phyloP scores from a whole-genome alignment of 1,284 basidiomycete genomes.

The Ganoderma multipileum region DNA sequence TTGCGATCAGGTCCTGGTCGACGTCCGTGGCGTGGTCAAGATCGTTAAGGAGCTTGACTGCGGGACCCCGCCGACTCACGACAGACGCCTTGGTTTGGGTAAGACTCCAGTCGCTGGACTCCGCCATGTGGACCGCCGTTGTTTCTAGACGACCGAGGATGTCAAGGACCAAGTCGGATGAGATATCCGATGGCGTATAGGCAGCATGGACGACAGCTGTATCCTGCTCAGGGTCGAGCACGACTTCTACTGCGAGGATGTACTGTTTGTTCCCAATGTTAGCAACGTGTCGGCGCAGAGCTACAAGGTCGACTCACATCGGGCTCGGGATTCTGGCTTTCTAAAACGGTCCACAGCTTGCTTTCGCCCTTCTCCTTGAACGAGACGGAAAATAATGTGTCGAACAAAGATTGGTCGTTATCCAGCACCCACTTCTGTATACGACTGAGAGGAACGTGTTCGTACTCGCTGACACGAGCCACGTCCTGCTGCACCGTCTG shows the following conservation, averaged over 20 bases:
- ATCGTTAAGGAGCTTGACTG: conserved; percentile 1
- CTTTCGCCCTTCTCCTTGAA: conserved; percentile 39
- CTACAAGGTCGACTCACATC: conserved; percentile 45
- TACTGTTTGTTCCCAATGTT: conserved; percentile 44
- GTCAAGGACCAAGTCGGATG: conserved; percentile 28
- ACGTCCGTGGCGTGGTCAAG: conserved; percentile 1
- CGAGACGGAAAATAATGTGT: conserved; percentile 53
- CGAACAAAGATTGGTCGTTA: conserved; percentile 44
- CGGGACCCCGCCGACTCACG: neutral
- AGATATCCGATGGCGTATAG: conserved; percentile 40
- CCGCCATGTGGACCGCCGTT: conserved; percentile 19
- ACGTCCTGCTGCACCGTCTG: conserved; percentile 47
- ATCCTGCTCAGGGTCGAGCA: conserved; percentile 44
- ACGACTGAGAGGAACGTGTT: conserved; percentile 51
- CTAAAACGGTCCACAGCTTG: conserved; percentile 38
- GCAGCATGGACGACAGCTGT: conserved; percentile 41
- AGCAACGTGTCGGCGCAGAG: conserved; percentile 4
- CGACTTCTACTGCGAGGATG: conserved; percentile 51
- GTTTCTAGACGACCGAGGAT: conserved; percentile 34
- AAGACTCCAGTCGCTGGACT: conserved; percentile 16
- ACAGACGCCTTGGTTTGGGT: neutral
- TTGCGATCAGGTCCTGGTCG: conserved; percentile 26
- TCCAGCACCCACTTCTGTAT: conserved; percentile 55
- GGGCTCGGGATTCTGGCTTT: conserved; percentile 51
- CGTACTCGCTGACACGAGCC: conserved; percentile 47